Base-by-base conservation (phyloP, 306 rosid genomes). In the Lathyrus oleraceus region DNA sequence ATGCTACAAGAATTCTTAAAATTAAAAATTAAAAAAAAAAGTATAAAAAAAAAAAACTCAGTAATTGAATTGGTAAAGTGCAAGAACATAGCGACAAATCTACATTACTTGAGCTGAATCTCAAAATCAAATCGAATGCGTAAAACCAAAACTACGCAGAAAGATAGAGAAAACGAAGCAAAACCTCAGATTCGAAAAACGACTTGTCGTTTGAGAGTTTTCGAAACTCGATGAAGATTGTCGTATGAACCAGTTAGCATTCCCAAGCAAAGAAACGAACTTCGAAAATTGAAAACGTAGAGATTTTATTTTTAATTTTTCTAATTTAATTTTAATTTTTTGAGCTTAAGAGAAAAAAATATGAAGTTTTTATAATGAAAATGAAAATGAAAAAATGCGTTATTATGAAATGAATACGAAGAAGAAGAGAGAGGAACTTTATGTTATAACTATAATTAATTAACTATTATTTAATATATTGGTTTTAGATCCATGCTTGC, bases 111-210 rank as follows among this genome's bases (percentile, higher is more conserved):
- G 5, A 77, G 73, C 73, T 77, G 63, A 3, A 40, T 61, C 48
- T 36, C 2, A 2, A 27, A 69, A 53, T 54, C 19, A 19, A 77
- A 70, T 69, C 20, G 23, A 49, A 27, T 17, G 48, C 49, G 44
- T 2, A 54, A 28, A 74, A 2, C 11, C 6, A 21, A 23, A 21
- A 14, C 13, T 1, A 64, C 6, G 40, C 0, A 35, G 1, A 49
- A 10, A 62, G 16, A 38, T 1, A 67, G 6, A 11, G 6, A 10
- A 5, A 21, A 47, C 3, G 9, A 48, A 8, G 23, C 10, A 49
- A 56, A 56, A 56, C 17, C 39, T 57, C 5, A 57, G 62, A 57
- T 57, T 57, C n/a, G 38, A 57, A 57, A 57, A 57, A 27, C 62
- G 62, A 6, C 61, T 10, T 27, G 62, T 5, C 62, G 62, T 57